Evolutionary conservation across 306 rosid species (phyloP), one percentile per base, ranked within the genome.

Genomic region (Adenanthera pavonina): DNA sequence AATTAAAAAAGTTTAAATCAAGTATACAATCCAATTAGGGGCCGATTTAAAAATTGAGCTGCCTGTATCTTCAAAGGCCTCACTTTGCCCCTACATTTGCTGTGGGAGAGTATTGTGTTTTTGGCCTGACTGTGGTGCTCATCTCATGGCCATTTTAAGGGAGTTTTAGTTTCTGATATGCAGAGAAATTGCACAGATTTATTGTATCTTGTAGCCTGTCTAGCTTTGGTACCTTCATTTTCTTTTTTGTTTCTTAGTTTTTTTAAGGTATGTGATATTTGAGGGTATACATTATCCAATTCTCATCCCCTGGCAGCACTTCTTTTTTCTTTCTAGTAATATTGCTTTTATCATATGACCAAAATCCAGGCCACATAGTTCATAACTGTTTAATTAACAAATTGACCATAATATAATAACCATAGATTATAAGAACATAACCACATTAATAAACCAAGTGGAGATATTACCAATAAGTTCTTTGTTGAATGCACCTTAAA

Each of bases 381-480:
- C 6, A 52, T 69, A 76, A 52, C 65, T n/a, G 34, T 62, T 62
- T 60, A 62, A 40, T 41, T 44, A 20, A 72, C 14, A 70, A 65
- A 51, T 19, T 10, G 54, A 47, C 61, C 57, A 81, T 65, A 71
- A 66, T 54, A 53, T 30, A 73, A 59, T 46, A 66, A 57, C 43
- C 68, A 36, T 48, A 46, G 64, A 62, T 71, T 60, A 76, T 69
- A 51, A 75, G 25, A 54, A 77, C 46, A 76, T 19, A 66, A 11
- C 49, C 52, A 44, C 38, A 43, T 30, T 7, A 14, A 8, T 65
- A 35, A 70, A 64, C 56, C 69, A 85, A 61, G 74, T 49, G 57
- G 49, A 48, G 66, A 48, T 66, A 69, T 16, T 53, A 17, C 25
- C 52, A 48, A 10, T 48, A 48, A 10, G 52, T 48, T 48, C 15